A percentile compares a stretch with the other conserved stretches of the same genome.
phyloP scores from a whole-genome alignment of 140 eudicot species.

The Cichorium intybus region DNA sequence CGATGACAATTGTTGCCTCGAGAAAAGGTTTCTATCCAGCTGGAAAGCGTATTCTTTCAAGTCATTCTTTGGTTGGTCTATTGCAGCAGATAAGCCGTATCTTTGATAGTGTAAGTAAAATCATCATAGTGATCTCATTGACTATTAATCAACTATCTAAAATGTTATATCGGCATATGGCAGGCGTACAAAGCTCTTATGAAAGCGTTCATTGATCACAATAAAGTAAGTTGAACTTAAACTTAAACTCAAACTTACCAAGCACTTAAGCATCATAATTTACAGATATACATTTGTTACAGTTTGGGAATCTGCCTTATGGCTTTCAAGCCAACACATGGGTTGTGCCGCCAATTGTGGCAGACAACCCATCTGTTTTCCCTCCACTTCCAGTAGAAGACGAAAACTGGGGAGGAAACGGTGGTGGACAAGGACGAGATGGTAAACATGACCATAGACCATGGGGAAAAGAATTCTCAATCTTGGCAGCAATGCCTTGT shows the following conservation, averaged over 20 bases:
- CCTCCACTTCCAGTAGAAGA: constrained; percentile 92
- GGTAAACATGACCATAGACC: constrained; percentile 68
- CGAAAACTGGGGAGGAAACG: constrained; percentile 93
- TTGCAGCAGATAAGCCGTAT: constrained; percentile 71
- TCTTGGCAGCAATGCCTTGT: constrained; percentile 93
- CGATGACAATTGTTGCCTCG: constrained; percentile 79
- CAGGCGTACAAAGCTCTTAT: constrained; percentile 44
- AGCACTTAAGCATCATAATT: constrained; percentile 12
- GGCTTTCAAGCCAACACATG: constrained; percentile 95
- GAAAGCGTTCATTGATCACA: constrained; percentile 91
- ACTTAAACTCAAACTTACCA: not conserved
- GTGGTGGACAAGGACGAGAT: constrained; percentile 88
- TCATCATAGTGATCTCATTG: not conserved
- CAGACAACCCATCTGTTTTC: constrained; percentile 69
- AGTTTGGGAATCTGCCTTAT: constrained; percentile 97
- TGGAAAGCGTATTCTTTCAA: constrained; percentile 53
- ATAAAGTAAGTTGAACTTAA: constrained; percentile 54
- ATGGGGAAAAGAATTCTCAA: constrained; percentile 79
- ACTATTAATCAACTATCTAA: not conserved
- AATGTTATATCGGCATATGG: not conserved
- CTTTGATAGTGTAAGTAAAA: constrained; percentile 69
- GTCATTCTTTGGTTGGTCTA: constrained; percentile 77
- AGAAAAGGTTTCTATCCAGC: constrained; percentile 79
- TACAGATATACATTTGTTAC: constrained; percentile 18
- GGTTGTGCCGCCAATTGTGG: constrained; percentile 77